A percentile compares a stretch with the other conserved stretches of the same genome.
Conservation (phyloP, 169 alveolate species). For the Eimeria necatrix region DNA sequence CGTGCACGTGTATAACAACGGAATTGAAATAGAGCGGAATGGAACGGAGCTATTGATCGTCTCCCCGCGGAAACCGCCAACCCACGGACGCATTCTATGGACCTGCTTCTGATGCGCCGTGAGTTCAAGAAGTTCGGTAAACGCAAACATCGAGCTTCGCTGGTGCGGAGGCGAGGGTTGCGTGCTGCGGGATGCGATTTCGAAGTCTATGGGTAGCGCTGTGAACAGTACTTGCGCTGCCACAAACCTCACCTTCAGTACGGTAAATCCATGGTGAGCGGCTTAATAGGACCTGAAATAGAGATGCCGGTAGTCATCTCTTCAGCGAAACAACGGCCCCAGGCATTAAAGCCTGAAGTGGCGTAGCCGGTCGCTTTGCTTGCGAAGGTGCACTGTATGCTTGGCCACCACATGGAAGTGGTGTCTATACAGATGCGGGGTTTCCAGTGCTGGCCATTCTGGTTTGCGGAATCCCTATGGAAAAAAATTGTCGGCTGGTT, state of each 20-base stretch:
- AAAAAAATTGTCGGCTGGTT: constrained; percentile 38
- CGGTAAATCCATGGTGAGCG: constrained; percentile 10
- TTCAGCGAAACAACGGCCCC: neutral
- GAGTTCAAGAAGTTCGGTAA: no score
- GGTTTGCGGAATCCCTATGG: neutral
- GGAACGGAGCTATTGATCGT: no score
- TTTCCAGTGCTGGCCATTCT: neutral
- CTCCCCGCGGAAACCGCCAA: no score
- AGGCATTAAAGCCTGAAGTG: neutral
- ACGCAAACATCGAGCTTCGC: no score
- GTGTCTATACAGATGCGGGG: constrained; percentile 57
- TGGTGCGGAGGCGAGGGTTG: no score
- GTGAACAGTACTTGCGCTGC: no score
- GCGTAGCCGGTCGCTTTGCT: neutral
- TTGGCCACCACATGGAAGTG: constrained; percentile 49
- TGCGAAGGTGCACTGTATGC: constrained; percentile 30
- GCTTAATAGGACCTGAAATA: constrained; percentile 22
- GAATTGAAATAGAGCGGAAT: no score
- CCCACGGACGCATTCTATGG: no score
- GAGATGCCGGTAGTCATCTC: neutral
- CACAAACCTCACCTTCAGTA: neutral
- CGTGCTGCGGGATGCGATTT: no score
- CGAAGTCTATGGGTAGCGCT: no score
- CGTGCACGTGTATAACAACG: no score
- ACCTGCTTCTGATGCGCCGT: no score